These are phyloP conservation scores for Rhamnella rubrinervis DNA, from an alignment of 331 rosid species.

Conservation along the genomic window DNA sequence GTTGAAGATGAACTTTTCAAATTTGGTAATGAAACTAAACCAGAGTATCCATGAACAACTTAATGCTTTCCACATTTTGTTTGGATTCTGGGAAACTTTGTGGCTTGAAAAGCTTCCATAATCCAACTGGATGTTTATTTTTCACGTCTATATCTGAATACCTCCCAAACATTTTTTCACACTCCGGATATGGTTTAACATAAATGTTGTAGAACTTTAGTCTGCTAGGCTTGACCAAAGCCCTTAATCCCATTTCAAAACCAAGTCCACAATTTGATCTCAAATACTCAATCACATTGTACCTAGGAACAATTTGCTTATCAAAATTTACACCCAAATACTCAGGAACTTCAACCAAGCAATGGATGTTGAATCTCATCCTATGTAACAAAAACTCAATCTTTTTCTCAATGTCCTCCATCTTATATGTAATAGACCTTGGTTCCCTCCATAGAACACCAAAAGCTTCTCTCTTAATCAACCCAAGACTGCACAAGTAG, in stretches of 20 bases:
- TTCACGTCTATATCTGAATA: constrained; percentile 36
- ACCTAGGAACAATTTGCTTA: constrained; percentile 79
- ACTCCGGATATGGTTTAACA: constrained; percentile 87
- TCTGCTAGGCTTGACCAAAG: constrained; percentile 73
- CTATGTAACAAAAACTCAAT: constrained; percentile 59
- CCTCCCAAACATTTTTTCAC: constrained; percentile 66
- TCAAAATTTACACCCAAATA: constrained; percentile 76
- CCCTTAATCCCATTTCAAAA: constrained; percentile 58
- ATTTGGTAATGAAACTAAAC: constrained; percentile 23
- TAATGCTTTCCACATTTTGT: constrained; percentile 58
- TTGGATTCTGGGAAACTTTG: constrained; percentile 40
- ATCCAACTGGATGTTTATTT: constrained; percentile 61
- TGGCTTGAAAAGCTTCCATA: constrained; percentile 78
- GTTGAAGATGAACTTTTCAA: no score
- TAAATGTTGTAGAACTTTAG: constrained; percentile 76
- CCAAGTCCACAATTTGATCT: constrained; percentile 68
- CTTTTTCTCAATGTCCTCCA: constrained; percentile 61
- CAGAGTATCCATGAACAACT: constrained; percentile 57
- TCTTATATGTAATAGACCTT: constrained; percentile 53
- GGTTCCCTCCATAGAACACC: constrained; percentile 83
- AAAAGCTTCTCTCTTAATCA: constrained; percentile 67
- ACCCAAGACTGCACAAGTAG: constrained; percentile 67
- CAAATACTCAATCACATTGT: constrained; percentile 69
- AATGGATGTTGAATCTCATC: constrained; percentile 53
- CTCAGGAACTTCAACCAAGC: constrained; percentile 68